Conservation (phyloP, 441 rosid species). For the Erysimum cheiri region DNA sequence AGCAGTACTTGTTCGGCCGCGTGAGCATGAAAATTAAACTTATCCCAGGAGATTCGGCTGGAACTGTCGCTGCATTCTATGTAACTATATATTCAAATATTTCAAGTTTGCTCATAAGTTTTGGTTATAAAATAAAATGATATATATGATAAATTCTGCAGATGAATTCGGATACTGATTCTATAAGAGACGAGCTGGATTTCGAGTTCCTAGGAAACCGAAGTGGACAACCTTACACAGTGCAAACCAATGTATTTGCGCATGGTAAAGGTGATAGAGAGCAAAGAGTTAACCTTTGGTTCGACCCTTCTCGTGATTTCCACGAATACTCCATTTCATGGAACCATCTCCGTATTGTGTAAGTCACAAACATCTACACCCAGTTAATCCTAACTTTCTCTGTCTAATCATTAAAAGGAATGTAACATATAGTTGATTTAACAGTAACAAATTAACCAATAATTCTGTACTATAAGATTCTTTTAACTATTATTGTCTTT, state of each 20-base stretch:
- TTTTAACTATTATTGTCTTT: slow-evolving; percentile 27
- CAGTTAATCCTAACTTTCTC: background rate
- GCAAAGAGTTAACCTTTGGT: slow-evolving; percentile 77
- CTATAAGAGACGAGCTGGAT: slow-evolving; percentile 66
- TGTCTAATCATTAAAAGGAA: background rate
- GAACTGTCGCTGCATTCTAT: slow-evolving; percentile 75
- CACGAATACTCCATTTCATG: slow-evolving; percentile 60
- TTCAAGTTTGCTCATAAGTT: background rate
- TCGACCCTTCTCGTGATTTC: slow-evolving; percentile 66
- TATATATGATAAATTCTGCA: slow-evolving; percentile 21
- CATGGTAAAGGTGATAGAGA: slow-evolving; percentile 70
- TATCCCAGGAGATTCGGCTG: slow-evolving; percentile 73
- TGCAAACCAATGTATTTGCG: slow-evolving; percentile 66
- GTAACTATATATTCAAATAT: slow-evolving; percentile 34
- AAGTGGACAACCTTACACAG: slow-evolving; percentile 69
- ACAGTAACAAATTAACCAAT: slow-evolving; percentile 25
- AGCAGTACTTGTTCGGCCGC: slow-evolving; percentile 62
- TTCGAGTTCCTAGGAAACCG: slow-evolving; percentile 74
- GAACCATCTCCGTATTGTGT: slow-evolving; percentile 67
- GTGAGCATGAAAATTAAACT: slow-evolving; percentile 79
- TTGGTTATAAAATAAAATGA: background rate
- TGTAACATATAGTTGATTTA: slow-evolving; percentile 4
- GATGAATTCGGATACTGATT: slow-evolving; percentile 64
- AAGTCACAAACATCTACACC: slow-evolving; percentile 45
- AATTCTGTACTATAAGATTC: slow-evolving; percentile 26